Evolutionary conservation across 805 yeast genomes (phyloP).

Genomic region (Starmerella ratchasimensis): DNA sequence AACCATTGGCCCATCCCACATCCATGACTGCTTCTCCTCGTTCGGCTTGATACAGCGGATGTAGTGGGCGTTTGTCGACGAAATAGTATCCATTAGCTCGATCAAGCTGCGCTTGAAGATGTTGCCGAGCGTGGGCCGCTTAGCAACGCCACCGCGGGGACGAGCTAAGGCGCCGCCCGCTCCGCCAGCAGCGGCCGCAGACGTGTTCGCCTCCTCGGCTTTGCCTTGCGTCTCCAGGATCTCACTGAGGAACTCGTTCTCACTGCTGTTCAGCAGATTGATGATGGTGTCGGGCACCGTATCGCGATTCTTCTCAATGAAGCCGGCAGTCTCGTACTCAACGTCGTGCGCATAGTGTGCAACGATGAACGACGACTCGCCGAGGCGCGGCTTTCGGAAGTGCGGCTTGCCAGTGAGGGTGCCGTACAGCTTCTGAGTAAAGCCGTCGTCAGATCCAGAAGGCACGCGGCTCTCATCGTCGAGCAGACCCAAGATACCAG

Average conservation of each 20-base stretch:
- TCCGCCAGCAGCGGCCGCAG: conserved; percentile 22
- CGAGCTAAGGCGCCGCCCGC: conserved; percentile 26
- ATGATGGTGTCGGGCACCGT: conserved; percentile 93
- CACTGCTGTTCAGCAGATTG: conserved; percentile 61
- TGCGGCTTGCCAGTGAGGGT: conserved; percentile 69
- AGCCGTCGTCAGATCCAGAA: conserved; percentile 80
- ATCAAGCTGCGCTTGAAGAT: conserved; percentile 85
- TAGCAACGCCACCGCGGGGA: conserved; percentile 32
- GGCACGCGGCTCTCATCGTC: conserved; percentile 96
- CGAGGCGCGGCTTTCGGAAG: conserved; percentile 88
- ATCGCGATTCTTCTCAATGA: conserved; percentile 92
- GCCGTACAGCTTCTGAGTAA: conserved; percentile 82
- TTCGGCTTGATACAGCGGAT: conserved; percentile 96
- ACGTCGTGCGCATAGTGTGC: conserved; percentile 93
- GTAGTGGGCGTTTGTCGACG: conserved; percentile 90
- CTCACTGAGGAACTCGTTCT: conserved; percentile 49
- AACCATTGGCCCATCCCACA: conserved; percentile 89
- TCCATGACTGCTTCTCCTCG: conserved; percentile 89
- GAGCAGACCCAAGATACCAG: conserved; percentile 75
- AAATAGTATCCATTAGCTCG: conserved; percentile 82
- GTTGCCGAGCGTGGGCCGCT: conserved; percentile 84
- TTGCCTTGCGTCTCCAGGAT: conserved; percentile 36
- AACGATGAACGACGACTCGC: conserved; percentile 79
- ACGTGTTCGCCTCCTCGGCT: conserved; percentile 23
- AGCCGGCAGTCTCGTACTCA: conserved; percentile 81